phyloP scores from a whole-genome alignment of 2,329 filamentous ascomycete genomes.

The Curvularia sp. region DNA sequence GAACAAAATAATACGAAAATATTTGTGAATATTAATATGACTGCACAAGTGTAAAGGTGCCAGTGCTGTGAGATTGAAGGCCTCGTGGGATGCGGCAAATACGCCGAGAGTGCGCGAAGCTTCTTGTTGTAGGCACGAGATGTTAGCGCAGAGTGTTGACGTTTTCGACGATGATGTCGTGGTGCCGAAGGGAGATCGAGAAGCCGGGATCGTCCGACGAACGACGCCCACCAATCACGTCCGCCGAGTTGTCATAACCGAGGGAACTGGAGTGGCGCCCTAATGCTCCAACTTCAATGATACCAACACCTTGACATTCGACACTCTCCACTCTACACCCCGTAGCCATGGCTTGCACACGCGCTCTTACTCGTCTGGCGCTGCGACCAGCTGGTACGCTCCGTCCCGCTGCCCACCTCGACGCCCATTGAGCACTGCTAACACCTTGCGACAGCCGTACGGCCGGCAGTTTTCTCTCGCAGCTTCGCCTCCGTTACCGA shows the following conservation, averaged over 20 bases:
- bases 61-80: neutral
- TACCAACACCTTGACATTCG: conserved; percentile 34
- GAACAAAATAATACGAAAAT: neutral
- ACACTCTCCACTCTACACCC: conserved; percentile 36
- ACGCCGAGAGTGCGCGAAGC: neutral
- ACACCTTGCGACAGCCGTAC: conserved; percentile 40
- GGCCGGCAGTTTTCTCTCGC: conserved; percentile 47
- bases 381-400: conserved; percentile 47
- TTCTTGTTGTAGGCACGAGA: conserved; percentile 8
- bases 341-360: conserved; percentile 48
- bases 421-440: conserved; percentile 36
- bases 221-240: conserved; percentile 14
- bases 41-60: neutral
- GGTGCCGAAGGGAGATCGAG: conserved; percentile 13
- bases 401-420: conserved; percentile 3
- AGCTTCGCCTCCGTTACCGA: conserved; percentile 50
- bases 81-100: neutral
- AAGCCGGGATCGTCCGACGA: conserved; percentile 26
- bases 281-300: conserved; percentile 32
- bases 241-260: conserved; percentile 21
- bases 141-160: conserved; percentile 19
- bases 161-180: conserved; percentile 24
- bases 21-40: too few species aligned
- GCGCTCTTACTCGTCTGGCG: conserved; percentile 49
- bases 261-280: conserved; percentile 24